Conservation (phyloP, 495 filamentous ascomycete genomes). For the Tetracladium setigerum region DNA sequence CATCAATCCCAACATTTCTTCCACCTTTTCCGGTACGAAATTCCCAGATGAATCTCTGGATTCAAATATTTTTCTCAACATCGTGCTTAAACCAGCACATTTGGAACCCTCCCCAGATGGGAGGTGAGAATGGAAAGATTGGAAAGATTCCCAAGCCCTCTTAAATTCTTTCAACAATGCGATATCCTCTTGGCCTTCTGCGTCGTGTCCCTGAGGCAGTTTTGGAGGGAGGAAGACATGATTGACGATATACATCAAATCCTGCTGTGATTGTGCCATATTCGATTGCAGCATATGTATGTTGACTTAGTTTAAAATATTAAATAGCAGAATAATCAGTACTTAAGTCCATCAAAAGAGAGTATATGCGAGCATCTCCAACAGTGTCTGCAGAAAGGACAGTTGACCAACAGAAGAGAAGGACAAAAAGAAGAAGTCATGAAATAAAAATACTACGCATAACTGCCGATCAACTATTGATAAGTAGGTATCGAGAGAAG, state of each 20-base stretch:
- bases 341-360: too few relatives aligned
- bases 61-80: constrained; percentile 18
- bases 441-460: too few relatives aligned
- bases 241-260: constrained; percentile 35
- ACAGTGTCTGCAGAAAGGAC: too few relatives aligned
- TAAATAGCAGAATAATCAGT: too few relatives aligned
- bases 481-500: too few relatives aligned
- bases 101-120: background rate
- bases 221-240: constrained; percentile 56
- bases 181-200: constrained; percentile 13
- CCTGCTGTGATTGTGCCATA: background rate
- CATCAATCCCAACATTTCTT: constrained; percentile 4
- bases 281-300: too few relatives aligned
- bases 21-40: constrained; percentile 5
- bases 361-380: too few relatives aligned
- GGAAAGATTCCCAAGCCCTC: constrained; percentile 24
- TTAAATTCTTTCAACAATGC: constrained; percentile 15
- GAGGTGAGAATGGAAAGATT: constrained; percentile 8
- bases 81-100: constrained; percentile 7
- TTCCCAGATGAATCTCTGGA: constrained; percentile 4
- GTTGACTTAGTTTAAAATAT: too few relatives aligned
- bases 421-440: too few relatives aligned
- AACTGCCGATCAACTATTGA: too few relatives aligned
- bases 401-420: too few relatives aligned
- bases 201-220: constrained; percentile 42